phyloP scores from a whole-genome alignment of 306 rosid species.

The Quercus wislizeni region DNA sequence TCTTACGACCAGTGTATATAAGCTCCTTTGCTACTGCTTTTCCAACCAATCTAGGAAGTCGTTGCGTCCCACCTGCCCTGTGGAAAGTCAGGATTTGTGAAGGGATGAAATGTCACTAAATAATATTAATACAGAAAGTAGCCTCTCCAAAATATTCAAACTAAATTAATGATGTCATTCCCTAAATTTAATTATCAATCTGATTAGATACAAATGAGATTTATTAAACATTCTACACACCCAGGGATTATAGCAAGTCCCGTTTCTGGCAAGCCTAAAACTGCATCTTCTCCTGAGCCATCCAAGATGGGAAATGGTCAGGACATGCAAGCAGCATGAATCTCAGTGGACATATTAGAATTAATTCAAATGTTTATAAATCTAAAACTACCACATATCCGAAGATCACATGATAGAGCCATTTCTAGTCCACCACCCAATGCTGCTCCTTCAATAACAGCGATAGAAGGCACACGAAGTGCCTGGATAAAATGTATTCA shows the following conservation, averaged over 20 bases:
- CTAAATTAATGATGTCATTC: neutral
- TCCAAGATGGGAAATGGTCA: constrained; percentile 23
- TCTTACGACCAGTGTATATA: constrained; percentile 72
- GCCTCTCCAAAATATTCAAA: constrained; percentile 9
- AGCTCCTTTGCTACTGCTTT: constrained; percentile 81
- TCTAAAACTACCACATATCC: constrained; percentile 76
- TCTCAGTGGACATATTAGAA: constrained; percentile 6
- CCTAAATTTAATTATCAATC: neutral
- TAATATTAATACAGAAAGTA: neutral
- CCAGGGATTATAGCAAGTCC: constrained; percentile 98
- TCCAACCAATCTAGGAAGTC: constrained; percentile 89
- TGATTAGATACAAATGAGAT: constrained; percentile 6
- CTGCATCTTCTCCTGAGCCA: constrained; percentile 66
- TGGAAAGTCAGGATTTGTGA: constrained; percentile 21
- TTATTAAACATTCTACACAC: constrained; percentile 41
- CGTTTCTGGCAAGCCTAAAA: constrained; percentile 90
- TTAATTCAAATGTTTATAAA: constrained; percentile 8
- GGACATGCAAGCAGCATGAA: constrained; percentile 16
- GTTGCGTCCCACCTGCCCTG: constrained; percentile 97
- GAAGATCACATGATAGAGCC: constrained; percentile 92
- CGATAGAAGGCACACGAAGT: constrained; percentile 72
- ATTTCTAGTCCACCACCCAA: constrained; percentile 97
- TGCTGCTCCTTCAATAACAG: constrained; percentile 91
- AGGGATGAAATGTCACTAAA: constrained; percentile 4
- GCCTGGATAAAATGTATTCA: constrained; percentile 43